Evolutionary conservation across 495 filamentous ascomycete species (phyloP), one percentile per base, ranked within the genome.

Genomic region (Staphylotrichum tortipilum): DNA sequence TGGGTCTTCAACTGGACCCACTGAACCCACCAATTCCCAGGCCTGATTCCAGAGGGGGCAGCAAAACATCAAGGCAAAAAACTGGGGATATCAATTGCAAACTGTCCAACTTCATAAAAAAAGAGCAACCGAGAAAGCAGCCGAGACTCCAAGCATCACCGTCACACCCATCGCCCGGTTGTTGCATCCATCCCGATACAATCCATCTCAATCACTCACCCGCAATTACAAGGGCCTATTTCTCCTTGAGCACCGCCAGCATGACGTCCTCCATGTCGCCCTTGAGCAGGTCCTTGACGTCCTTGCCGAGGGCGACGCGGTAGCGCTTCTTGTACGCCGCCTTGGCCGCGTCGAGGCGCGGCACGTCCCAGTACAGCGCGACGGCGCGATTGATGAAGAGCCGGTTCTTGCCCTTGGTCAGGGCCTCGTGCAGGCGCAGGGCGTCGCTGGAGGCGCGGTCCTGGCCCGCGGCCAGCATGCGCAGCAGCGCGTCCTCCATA

Each of bases 401-500:
- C 41, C n/a, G 21, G 10, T 44, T 28, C 28, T 44, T 44, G 1
- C 28, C 5, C 41, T 44, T 44, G 17, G 18, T 44, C 28, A 44
- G 28, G 3, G 26, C 26, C 29, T 33, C 41, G 4, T 28, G 28
- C 28, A 44, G 41, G 9, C 28, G 15, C 17, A 31, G 2, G 6
- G 41, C 41, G n/a, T 44, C 41, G 2, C 17, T 3, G 3, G 10
- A 0, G 1, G 41, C 26, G 28, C 28, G 28, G 41, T 44, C 18
- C 28, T 44, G 15, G 9, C 9, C 41, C 0, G 41, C 41, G 17
- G 19, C 18, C 26, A 44, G 28, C 41, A 44, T 44, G 41, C 41
- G 41, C 41, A 44, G 28, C 41, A 44, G 41, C 28, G 41, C 41
- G 41, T 44, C 41, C 41, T 44, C 41, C 41, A 44, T 44, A 4